Conservation (phyloP, 352 stramenopile genomes). For the Discostella stelligera region DNA sequence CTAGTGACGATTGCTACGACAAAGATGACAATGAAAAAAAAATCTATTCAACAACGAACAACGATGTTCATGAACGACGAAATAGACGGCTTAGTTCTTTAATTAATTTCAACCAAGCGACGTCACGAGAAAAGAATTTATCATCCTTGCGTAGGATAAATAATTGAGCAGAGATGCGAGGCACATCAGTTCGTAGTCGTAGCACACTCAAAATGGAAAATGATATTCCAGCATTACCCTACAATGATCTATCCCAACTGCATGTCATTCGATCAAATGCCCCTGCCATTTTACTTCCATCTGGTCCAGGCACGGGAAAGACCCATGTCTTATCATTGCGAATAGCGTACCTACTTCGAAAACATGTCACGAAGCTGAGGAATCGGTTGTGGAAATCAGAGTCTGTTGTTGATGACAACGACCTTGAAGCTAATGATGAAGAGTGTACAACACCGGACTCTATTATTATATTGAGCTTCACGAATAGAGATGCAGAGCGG, state of each 20-base stretch:
- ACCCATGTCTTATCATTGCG: conserved; percentile 45
- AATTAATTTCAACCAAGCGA: conserved; percentile 21
- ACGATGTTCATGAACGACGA: conserved; percentile 22
- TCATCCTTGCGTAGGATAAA: background rate
- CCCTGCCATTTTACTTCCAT: conserved; percentile 51
- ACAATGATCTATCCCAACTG: conserved; percentile 46
- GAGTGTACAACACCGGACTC: conserved; percentile 29
- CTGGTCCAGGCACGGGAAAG: conserved; percentile 58
- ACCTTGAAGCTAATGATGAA: background rate
- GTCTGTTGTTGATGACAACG: background rate
- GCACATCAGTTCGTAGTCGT: background rate
- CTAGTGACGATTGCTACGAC: conserved; percentile 12
- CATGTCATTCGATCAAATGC: conserved; percentile 49
- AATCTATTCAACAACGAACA: background rate
- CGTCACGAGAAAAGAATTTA: conserved; percentile 8
- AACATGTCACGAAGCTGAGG: conserved; percentile 10
- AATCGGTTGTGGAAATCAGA: conserved; percentile 6
- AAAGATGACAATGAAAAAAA: background rate
- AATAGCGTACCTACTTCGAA: conserved; percentile 50
- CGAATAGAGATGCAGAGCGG: conserved; percentile 48
- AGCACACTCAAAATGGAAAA: background rate
- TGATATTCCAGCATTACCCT: conserved; percentile 29
- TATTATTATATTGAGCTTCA: conserved; percentile 57
- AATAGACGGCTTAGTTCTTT: conserved; percentile 28
- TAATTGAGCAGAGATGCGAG: background rate